Conservation (phyloP, 2,329 filamentous ascomycete species). For the Talaromyces sp. region DNA sequence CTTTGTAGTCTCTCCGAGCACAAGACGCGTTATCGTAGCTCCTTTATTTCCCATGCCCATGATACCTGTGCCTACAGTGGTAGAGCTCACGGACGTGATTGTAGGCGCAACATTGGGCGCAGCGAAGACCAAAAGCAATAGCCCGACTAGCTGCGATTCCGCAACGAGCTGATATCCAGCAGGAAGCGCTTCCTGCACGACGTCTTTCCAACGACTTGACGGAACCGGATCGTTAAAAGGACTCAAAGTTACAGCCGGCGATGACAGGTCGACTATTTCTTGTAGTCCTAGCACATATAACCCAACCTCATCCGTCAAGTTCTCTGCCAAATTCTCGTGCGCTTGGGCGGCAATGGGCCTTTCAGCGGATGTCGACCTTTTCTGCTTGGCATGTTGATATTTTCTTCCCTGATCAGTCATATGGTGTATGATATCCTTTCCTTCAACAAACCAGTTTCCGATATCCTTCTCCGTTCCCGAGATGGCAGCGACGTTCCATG, state of each 20-base stretch:
- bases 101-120: slow-evolving; percentile 70
- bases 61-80: slow-evolving; percentile 80
- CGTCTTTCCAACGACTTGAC: slow-evolving; percentile 75
- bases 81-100: slow-evolving; percentile 77
- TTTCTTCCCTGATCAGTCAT: slow-evolving; percentile 19
- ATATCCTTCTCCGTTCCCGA: slow-evolving; percentile 85
- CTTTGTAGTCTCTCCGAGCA: slow-evolving; percentile 85
- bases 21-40: slow-evolving; percentile 73
- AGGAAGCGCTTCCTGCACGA: slow-evolving; percentile 71
- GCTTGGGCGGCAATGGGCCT: not conserved
- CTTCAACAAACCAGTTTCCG: slow-evolving; percentile 80
- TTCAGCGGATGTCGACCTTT: slow-evolving; percentile 46
- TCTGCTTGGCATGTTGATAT: slow-evolving; percentile 30
- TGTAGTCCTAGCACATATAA: slow-evolving; percentile 89
- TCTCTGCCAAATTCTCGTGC: slow-evolving; percentile 40
- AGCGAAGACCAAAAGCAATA: slow-evolving; percentile 81
- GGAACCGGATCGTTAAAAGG: slow-evolving; percentile 70
- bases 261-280: slow-evolving; percentile 83
- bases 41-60: slow-evolving; percentile 96
- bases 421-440: slow-evolving; percentile 52
- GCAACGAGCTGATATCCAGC: slow-evolving; percentile 71
- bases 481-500: slow-evolving; percentile 90
- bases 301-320: slow-evolving; percentile 63
- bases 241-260: slow-evolving; percentile 71
- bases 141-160: slow-evolving; percentile 79